Evolutionary conservation across 345 rosid genomes (phyloP), one percentile per base, ranked within the genome.

Genomic region (Anastatica hierochuntica): DNA sequence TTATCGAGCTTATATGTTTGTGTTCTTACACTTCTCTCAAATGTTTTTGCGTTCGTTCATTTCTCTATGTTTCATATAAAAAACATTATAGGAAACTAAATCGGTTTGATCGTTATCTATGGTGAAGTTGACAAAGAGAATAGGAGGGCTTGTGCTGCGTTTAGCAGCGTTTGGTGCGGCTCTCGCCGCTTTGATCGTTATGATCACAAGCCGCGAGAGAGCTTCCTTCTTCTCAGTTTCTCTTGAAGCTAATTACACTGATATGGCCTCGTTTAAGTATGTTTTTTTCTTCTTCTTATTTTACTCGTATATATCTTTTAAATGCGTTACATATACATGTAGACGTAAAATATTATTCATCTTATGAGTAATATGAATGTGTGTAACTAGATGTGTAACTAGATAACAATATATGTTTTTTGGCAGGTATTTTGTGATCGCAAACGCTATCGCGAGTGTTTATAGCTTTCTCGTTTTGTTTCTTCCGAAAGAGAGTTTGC

Each of bases 341-440:
- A 6, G 8, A 31, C 3, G 33, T 6, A n/a, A n/a, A n/a, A n/a
- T n/a, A n/a, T n/a, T n/a, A n/a, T 27, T 27, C 17, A 13, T 10
- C 45, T 23, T 23, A 47, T 21, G n/a, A 40, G 23, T 43, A 24
- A 45, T 23, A 33, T 11, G 15, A 3, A 20, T 24, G 26, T 23
- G 9, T 31, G 13, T 8, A n/a, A 34, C 4, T 8, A 14, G 3
- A 33, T 24, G 18, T 16, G 24, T n/a, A n/a, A n/a, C n/a, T n/a
- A n/a, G n/a, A n/a, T n/a, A n/a, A n/a, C n/a, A n/a, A n/a, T n/a
- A n/a, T n/a, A n/a, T n/a, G n/a, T n/a, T n/a, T n/a, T 54, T 56
- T 31, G 15, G 44, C 6, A 90, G 94, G 84, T 90, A 82, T 55
- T 86, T 90, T 54, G 81, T 90, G 69, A 77, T 82, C 34, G 90